Evolutionary conservation across 192 early-diverging fungal species (phyloP).

Genomic region (Backusella tarrabulga): DNA sequence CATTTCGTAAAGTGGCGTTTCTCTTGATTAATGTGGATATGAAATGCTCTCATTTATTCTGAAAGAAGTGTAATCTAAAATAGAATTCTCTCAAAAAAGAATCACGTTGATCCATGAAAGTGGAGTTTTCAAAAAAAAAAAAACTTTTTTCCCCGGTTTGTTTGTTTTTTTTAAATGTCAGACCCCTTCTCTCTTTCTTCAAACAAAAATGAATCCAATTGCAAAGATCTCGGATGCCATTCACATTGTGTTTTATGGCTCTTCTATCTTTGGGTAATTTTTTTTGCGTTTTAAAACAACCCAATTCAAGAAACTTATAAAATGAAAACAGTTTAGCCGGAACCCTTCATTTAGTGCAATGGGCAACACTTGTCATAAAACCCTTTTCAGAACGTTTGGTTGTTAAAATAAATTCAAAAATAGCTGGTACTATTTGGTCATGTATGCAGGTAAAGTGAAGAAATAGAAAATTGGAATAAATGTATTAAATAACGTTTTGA

Average conservation of each 20-base stretch:
- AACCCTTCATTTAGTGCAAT: slow-evolving; percentile 38
- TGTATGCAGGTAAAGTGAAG: slow-evolving; percentile 44
- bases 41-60: too few species aligned
- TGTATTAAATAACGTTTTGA: background rate
- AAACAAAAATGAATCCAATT: background rate
- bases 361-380: slow-evolving; percentile 43
- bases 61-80: too few species aligned
- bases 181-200: background rate
- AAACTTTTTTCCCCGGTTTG: background rate
- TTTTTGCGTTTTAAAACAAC: background rate
- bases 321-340: slow-evolving; percentile 21
- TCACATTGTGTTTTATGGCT: slow-evolving; percentile 16
- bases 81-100: too few species aligned
- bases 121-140: background rate
- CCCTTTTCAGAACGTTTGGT: slow-evolving; percentile 50
- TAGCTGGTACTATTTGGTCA: slow-evolving; percentile 50
- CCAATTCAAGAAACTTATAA: background rate
- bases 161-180: background rate
- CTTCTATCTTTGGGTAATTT: slow-evolving; percentile 23
- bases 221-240: slow-evolving; percentile 6
- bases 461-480: background rate
- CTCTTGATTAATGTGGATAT: too few species aligned
- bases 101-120: too few species aligned
- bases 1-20: too few species aligned
- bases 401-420: slow-evolving; percentile 49